Evolutionary conservation across 2,329 filamentous ascomycete genomes (phyloP), one percentile per base, ranked within the genome.

Genomic region (Aspergillus sp.): DNA sequence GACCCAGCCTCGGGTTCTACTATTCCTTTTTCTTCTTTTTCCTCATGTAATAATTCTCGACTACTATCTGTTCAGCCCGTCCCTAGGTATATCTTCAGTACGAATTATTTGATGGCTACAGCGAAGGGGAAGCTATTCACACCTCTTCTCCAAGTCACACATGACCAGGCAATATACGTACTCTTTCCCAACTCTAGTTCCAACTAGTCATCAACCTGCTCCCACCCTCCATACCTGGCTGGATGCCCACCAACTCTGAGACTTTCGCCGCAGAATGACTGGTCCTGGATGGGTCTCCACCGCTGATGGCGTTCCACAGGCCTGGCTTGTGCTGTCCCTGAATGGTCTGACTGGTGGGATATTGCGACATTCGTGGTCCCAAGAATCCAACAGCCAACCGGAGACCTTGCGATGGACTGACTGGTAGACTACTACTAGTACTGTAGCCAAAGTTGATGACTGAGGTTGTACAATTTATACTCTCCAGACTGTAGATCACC

Each of bases 91-190:
- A 2, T 36, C 32, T 5, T 36, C 32, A 36, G 4, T 36, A 13
- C 1, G 5, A 36, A 36, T 11, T 36, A 13, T 11, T 5, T 36
- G 32, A 36, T 36, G 32, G 32, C 10, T 36, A 36, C 4, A 36
- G 32, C 54, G 54, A 57, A 48, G 38, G 49, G 36, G 54, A 53
- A 39, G 48, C 41, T 44, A 44, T 44, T 6, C 41, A 23, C 10
- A 44, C 5, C 17, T 0, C 8, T 30, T 30, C 27, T 30, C 10
- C 27, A 30, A 30, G 27, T 30, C 27, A 30, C 2, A 30, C 17
- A 21, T 21, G 19, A 23, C 8, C 19, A 44, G 19, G 11, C 41
- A 44, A 21, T 21, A 21, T 44, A 44, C 19, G 41, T 23, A 44
- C 10, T 23, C 41, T 21, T 44, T 19, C 19, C 25, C 25, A 27